Base-by-base conservation (phyloP, 192 early-diverging fungal species). In the Coemansia sp. region DNA sequence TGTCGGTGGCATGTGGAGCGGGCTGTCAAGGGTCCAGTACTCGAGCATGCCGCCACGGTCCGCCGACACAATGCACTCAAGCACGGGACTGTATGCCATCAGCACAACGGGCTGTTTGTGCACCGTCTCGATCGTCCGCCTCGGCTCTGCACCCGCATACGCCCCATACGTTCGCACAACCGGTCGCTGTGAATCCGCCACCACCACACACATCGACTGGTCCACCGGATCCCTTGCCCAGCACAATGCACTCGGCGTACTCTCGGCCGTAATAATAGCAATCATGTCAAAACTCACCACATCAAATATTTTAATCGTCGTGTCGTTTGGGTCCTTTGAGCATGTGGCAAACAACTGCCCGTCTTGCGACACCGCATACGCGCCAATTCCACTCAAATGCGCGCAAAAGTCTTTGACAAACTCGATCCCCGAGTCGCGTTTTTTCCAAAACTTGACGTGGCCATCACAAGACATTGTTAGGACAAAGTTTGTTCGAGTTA, bases 361-460 rank as follows among this genome's bases (percentile, higher is more conserved):
- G 59, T 99, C 96, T 27, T 76, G 65, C 17, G 91, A 92, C 8
- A 87, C 68, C 35, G 79, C 74, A 21, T 87, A 81, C 7, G 87
- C 85, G 39, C 68, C 64, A 19, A 88, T 83, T 24, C 82, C 78
- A 4, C 82, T 75, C 9, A 97, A 53, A 75, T 98, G 96, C 0
- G 95, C 87, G 5, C 93, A 84, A 72, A 92, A 99, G 70, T 97
- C 95, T 79, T 99, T 99, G 35, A 97, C 96, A 85, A 99, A 99
- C 76, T 99, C 97, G 47, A 99, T 91, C 11, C 96, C 97, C 38
- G 82, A 82, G 5, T 82, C 85, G 17, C 90, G 87, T 82, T 97
- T 98, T 72, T 99, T 98, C 97, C 97, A 99, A 59, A 98, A 99
- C 76, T 99, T 99, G 12, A 99, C 87, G 64, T 96, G 96, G 1